Conservation (phyloP, 129 eudicot species). For the Chrysanthemum makinoi region DNA sequence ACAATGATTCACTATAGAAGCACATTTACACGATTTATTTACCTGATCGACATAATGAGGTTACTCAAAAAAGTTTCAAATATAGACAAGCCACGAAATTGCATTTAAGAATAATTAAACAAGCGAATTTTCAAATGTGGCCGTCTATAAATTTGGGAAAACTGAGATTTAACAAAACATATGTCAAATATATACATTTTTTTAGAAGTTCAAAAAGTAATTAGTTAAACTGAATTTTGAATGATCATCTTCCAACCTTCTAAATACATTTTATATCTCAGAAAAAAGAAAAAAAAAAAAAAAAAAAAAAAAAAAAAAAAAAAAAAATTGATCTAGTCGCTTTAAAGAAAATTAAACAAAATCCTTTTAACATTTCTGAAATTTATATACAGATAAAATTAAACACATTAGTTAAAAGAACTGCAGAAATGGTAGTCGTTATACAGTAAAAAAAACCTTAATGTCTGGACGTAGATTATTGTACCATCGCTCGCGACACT, state of each 20-base stretch:
- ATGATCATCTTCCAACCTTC: background rate
- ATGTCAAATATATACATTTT: too few species aligned
- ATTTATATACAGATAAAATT: background rate
- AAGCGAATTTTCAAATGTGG: too few species aligned
- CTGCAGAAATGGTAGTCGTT: background rate
- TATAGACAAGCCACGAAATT: too few species aligned
- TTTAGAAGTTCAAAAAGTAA: background rate
- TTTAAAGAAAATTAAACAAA: too few species aligned
- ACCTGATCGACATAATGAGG: too few species aligned
- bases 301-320: background rate
- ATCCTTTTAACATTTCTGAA: background rate
- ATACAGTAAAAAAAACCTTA: slow-evolving; percentile 36
- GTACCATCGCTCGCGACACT: slow-evolving; percentile 70
- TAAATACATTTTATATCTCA: background rate
- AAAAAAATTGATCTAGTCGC: background rate
- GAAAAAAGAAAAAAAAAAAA: background rate
- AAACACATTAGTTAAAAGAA: background rate
- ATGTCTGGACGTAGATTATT: slow-evolving; percentile 69
- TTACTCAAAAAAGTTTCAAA: background rate
- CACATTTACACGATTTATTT: background rate
- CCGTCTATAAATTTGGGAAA: too few species aligned
- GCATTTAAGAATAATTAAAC: too few species aligned
- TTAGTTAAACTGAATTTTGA: background rate
- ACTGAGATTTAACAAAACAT: too few species aligned
- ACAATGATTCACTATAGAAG: background rate